Evolutionary conservation across 2,329 filamentous ascomycete genomes (phyloP), one percentile per base, ranked within the genome.

Genomic region (Cytospora leucostoma): DNA sequence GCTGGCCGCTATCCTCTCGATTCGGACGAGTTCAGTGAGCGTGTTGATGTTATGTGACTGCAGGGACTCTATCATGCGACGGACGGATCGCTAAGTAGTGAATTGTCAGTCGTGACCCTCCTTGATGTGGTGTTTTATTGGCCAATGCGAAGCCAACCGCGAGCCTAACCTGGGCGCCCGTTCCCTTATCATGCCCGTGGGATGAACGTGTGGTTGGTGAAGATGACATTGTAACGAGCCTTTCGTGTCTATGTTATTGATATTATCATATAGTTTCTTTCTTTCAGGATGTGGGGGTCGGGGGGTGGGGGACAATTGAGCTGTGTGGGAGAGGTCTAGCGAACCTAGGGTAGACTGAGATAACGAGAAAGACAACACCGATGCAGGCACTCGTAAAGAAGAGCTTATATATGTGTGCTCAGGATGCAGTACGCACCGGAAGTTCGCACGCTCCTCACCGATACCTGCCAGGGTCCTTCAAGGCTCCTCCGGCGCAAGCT

Each of bases 41-140:
- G 89, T 92, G 72, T 92, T 92, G 72, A 92, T 79, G n/a, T 84
- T 84, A 70, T 90, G 88, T 0, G 84, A 86, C 51, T 79, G 79
- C 27, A 92, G 80, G 0, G 87, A 85, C 32, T 86, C 79, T 66
- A 91, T 84, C 66, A 90, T 80, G 66, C 87, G 82, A 50, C 74
- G 74, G 52, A 75, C 68, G 0, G 78, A 77, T 17, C 71, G 70
- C 74, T 78, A 60, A 38, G 6, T 8, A 3, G 11, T 35, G 6
- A 11, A 33, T 17, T 2, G 19, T 52, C 13, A 50, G 47, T 54
- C 19, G 13, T 17, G 11, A 34, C 19, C 38, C 13, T 62, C 33
- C 27, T 32, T 21, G 53, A 55, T 35, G n/a, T 34, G 3, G 47
- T 59, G 54, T 15, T 15, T 44, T 2, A 32, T 47, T 27, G 2